These are phyloP conservation scores for Candida nemodendra DNA, from an alignment of 805 yeast genomes.

Conservation along the genomic window DNA sequence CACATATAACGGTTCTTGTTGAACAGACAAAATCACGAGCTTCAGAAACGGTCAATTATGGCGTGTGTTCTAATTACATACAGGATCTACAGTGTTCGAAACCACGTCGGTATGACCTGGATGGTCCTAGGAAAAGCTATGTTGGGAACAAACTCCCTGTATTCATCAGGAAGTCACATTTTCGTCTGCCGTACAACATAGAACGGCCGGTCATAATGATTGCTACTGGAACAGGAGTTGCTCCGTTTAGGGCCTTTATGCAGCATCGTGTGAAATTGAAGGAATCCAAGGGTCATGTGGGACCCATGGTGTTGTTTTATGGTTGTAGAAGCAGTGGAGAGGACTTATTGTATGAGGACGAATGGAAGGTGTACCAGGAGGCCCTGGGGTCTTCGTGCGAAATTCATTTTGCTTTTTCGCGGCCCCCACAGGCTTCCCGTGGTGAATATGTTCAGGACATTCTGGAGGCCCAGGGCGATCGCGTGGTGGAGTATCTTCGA, in stretches of 20 bases:
- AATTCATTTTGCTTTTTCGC: constrained; percentile 75
- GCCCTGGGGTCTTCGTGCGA: constrained; percentile 53
- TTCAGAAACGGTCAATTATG: constrained; percentile 43
- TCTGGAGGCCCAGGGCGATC: constrained; percentile 50
- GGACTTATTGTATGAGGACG: constrained; percentile 77
- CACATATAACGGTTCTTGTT: constrained; percentile 81
- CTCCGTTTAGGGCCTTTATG: constrained; percentile 91
- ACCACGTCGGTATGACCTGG: constrained; percentile 45
- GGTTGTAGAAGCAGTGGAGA: constrained; percentile 75
- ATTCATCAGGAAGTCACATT: constrained; percentile 84
- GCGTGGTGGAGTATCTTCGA: too few relatives aligned
- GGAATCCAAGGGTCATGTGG: constrained; percentile 45
- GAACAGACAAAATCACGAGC: constrained; percentile 48
- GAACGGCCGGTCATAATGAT: constrained; percentile 81
- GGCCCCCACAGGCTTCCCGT: constrained; percentile 46
- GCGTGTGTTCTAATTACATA: constrained; percentile 84
- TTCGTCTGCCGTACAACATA: constrained; percentile 82
- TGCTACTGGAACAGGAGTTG: constrained; percentile 97
- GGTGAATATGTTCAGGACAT: constrained; percentile 81
- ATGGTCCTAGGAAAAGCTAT: constrained; percentile 60
- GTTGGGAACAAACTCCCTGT: constrained; percentile 61
- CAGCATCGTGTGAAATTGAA: constrained; percentile 56
- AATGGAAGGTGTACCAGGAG: constrained; percentile 69
- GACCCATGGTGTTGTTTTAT: constrained; percentile 69
- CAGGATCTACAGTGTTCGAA: constrained; percentile 59